Evolutionary conservation across 805 yeast species (phyloP).

Genomic region (Sugiyamaella americana): DNA sequence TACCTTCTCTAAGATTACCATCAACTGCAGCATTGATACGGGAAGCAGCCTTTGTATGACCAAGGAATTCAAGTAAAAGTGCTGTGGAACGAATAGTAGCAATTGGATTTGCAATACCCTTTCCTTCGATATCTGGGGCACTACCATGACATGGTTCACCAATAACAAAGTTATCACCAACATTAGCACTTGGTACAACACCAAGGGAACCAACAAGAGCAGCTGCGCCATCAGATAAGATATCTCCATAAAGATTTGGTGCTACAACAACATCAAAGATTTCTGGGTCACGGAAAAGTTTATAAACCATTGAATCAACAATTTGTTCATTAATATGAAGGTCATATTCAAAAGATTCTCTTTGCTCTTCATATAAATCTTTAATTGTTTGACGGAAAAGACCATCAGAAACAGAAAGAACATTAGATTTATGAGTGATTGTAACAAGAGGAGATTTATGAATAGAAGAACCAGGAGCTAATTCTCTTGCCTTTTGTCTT

Average conservation of each 20-base stretch:
- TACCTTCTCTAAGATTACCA: conserved; percentile 76
- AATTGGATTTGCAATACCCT: conserved; percentile 79
- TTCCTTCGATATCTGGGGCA: conserved; percentile 98
- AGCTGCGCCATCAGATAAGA: conserved; percentile 91
- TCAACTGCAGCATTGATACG: conserved; percentile 92
- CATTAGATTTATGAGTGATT: conserved; percentile 95
- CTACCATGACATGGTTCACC: conserved; percentile 99
- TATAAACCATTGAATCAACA: conserved; percentile 98
- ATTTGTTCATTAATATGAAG: conserved; percentile 86
- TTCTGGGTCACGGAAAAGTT: conserved; percentile 97
- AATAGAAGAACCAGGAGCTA: conserved; percentile 31
- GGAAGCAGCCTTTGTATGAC: conserved; percentile 83
- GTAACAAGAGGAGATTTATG: conserved; percentile 68
- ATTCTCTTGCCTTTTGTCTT: conserved; percentile 72
- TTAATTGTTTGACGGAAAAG: conserved; percentile 85
- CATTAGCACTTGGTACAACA: conserved; percentile 97
- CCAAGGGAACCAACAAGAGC: conserved; percentile 96
- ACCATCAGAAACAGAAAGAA: conserved; percentile 87
- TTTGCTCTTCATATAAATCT: conserved; percentile 51
- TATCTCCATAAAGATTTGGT: conserved; percentile 97
- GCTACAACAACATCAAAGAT: conserved; percentile 97
- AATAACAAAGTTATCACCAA: conserved; percentile 90
- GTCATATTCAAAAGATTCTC: conserved; percentile 46
- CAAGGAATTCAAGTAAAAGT: conserved; percentile 94
- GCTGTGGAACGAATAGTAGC: conserved; percentile 98